Percentiles rank a stretch among this genome's conserved stretches.
phyloP scores from a whole-genome alignment of 139 green algal species.

The Chlorella sorokiniana region DNA sequence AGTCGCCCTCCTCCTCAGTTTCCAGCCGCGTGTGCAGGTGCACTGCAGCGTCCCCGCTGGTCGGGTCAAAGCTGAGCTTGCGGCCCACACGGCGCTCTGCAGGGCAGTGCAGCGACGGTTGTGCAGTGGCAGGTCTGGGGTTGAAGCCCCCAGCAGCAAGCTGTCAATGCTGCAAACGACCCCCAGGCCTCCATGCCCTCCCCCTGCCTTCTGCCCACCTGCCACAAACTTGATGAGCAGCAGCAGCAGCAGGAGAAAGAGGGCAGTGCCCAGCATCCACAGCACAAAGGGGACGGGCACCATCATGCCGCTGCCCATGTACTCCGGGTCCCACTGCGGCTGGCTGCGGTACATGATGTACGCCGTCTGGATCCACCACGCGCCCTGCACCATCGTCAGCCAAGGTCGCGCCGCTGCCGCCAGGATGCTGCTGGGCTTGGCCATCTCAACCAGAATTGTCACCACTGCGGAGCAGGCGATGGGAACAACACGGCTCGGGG shows the following conservation, averaged over 20 bases:
- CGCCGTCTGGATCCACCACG: constrained; percentile 55
- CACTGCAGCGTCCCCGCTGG: neutral
- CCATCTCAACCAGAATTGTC: constrained; percentile 42
- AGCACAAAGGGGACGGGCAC: constrained; percentile 34
- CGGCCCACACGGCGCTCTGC: constrained; percentile 5
- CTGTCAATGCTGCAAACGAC: neutral
- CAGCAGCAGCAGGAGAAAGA: constrained; percentile 6
- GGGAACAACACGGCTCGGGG: too few species aligned
- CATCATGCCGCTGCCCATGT: constrained; percentile 58
- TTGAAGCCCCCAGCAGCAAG: neutral
- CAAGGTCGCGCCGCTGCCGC: constrained; percentile 37
- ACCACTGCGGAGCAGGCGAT: constrained; percentile 24
- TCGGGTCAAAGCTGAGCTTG: neutral
- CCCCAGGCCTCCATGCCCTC: neutral
- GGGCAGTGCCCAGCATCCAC: constrained; percentile 25
- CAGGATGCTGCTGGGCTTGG: constrained; percentile 36
- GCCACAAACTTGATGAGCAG: constrained; percentile 7
- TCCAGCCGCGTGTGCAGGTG: constrained; percentile 5
- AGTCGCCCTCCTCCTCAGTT: neutral
- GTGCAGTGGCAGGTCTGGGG: neutral
- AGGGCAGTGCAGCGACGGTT: neutral
- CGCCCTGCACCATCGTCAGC: constrained; percentile 57
- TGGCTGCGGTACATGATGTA: constrained; percentile 50
- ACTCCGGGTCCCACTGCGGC: constrained; percentile 51
- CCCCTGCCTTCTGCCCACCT: neutral